Evolutionary conservation across 2,329 filamentous ascomycete genomes (phyloP).

Genomic region (Cladophialophora carrionii): DNA sequence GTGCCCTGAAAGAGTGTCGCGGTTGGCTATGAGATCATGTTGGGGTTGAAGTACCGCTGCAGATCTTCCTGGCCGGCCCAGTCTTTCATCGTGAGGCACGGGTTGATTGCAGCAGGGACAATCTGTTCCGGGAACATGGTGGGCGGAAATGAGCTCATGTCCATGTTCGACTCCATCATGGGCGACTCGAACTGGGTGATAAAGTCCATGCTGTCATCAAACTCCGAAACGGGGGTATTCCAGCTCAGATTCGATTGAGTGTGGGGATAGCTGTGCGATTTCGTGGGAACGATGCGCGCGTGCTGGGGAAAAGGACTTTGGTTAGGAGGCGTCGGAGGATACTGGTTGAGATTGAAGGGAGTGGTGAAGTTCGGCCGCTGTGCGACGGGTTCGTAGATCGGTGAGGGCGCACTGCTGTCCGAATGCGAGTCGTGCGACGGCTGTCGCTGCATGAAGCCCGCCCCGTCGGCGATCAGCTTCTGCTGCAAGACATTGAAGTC

Average conservation of each 20-base stretch:
- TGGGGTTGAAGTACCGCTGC: constrained; percentile 34
- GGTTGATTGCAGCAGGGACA: constrained; percentile 35
- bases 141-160: constrained; percentile 25
- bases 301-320: constrained; percentile 44
- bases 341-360: constrained; percentile 39
- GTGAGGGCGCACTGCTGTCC: constrained; percentile 55
- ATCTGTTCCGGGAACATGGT: constrained; percentile 34
- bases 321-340: constrained; percentile 48
- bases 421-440: constrained; percentile 62
- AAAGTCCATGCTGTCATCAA: constrained; percentile 39
- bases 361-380: constrained; percentile 32
- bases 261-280: constrained; percentile 32
- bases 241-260: constrained; percentile 36
- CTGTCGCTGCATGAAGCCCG: constrained; percentile 56
- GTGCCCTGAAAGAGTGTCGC: background rate
- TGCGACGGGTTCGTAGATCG: constrained; percentile 39
- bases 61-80: constrained; percentile 37
- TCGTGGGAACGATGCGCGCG: constrained; percentile 27
- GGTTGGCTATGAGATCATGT: constrained; percentile 28
- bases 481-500: constrained; percentile 60
- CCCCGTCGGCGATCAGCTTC: constrained; percentile 57
- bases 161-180: constrained; percentile 29
- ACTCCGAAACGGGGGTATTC: constrained; percentile 31
- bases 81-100: constrained; percentile 38
- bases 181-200: constrained; percentile 37